Base-by-base conservation (phyloP, 306 rosid genomes). In the Gillenia trifoliata region DNA sequence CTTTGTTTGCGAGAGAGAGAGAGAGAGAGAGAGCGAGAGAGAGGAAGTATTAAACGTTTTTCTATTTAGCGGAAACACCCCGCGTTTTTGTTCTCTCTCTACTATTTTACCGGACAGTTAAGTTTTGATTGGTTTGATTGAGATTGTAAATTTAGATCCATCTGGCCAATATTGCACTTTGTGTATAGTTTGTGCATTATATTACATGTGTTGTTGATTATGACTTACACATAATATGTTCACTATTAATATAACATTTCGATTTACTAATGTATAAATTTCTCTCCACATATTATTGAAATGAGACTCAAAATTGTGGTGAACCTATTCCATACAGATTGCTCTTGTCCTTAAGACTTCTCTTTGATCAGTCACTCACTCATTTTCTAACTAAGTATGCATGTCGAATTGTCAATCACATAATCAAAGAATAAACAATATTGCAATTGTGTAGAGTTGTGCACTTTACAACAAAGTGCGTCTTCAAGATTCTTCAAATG, bases 201-300 rank as follows among this genome's bases (percentile, higher is more conserved):
- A n/a, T n/a, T n/a, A n/a, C n/a, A n/a, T n/a, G n/a, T 36, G 41
- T 36, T 7, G 40, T 36, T 36, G 41, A 36, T 15, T 5, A 45
- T 45, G 52, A 45, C 20, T 45, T 45, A 0, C 2, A 45, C 4
- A 45, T 4, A 15, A 45, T 19, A 45, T 13, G 5, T 15, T 45
- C 20, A 45, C 1, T 15, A 4, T 15, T 1, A 45, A 0, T 2
- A 19, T 15, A 0, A 15, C 7, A 0, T 45, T 45, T n/a, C n/a
- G n/a, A n/a, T n/a, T n/a, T 43, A 43, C 12, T 43, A 13, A 45
- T 45, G 2, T 15, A 0, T 45, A 45, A 45, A 45, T 45, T 45
- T 45, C 0, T 45, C 0, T 15, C 0, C 0, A 5, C 1, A 15
- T 0, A 0, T 45, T 45, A 15, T 45, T n/a, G n/a, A n/a, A n/a